These are phyloP conservation scores for Tilletia walkeri DNA, from an alignment of 1,284 basidiomycete genomes.

Conservation along the genomic window DNA sequence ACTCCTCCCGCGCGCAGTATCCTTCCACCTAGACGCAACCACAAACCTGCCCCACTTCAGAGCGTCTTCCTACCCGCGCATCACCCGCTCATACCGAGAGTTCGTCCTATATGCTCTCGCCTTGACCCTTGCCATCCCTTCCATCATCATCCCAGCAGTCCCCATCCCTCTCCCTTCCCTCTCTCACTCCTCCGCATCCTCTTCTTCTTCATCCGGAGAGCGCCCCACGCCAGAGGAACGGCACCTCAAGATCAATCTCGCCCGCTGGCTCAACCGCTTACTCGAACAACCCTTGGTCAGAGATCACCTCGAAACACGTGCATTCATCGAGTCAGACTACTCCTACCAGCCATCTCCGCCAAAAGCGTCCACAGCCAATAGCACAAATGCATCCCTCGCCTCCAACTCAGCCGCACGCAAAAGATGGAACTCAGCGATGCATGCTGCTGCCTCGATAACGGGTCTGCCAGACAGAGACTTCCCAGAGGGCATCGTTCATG, in stretches of 20 bases:
- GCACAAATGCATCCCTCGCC: slow-evolving; percentile 21
- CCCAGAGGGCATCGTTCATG: slow-evolving; percentile 26
- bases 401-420: slow-evolving; percentile 32
- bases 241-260: slow-evolving; percentile 39
- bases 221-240: slow-evolving; percentile 37
- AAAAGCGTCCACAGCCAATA: slow-evolving; percentile 18
- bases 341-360: slow-evolving; percentile 43
- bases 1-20: background rate
- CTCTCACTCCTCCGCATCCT: slow-evolving; percentile 9
- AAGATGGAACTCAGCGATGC: slow-evolving; percentile 22
- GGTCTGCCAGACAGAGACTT: slow-evolving; percentile 6
- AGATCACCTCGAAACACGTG: slow-evolving; percentile 43
- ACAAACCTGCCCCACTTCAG: slow-evolving; percentile 49
- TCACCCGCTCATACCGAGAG: slow-evolving; percentile 43
- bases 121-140: slow-evolving; percentile 22
- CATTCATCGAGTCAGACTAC: slow-evolving; percentile 49
- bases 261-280: slow-evolving; percentile 41
- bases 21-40: slow-evolving; percentile 1
- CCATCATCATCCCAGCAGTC: slow-evolving; percentile 21
- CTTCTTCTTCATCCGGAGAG: slow-evolving; percentile 30
- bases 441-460: background rate
- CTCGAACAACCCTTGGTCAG: slow-evolving; percentile 33
- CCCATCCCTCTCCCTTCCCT: slow-evolving; percentile 20
- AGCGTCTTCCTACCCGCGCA: slow-evolving; percentile 32
- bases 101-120: slow-evolving; percentile 41